These are phyloP conservation scores for Emmonsiellopsis sp. DNA, from an alignment of 2,329 filamentous ascomycete species.

Conservation along the genomic window DNA sequence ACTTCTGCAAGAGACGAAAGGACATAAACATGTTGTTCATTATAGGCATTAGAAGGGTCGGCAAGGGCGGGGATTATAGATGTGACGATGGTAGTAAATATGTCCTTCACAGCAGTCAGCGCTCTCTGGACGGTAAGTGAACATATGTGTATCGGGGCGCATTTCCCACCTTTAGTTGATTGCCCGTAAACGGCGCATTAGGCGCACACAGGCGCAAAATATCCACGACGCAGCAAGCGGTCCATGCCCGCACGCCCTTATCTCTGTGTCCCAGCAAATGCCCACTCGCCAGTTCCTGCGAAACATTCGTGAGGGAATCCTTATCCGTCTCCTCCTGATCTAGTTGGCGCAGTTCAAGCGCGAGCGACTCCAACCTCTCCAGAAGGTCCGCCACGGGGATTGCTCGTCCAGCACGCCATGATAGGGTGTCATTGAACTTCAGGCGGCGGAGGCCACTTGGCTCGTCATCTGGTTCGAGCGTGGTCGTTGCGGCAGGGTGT, in stretches of 20 bases:
- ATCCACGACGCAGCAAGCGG: slow-evolving; percentile 83
- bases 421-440: slow-evolving; percentile 73
- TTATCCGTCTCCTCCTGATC: slow-evolving; percentile 80
- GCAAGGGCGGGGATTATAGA: slow-evolving; percentile 76
- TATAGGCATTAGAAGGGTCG: slow-evolving; percentile 81
- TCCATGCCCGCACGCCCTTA: slow-evolving; percentile 80
- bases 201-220: slow-evolving; percentile 88
- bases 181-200: slow-evolving; percentile 82
- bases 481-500: slow-evolving; percentile 21
- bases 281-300: slow-evolving; percentile 71
- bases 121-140: slow-evolving; percentile 8
- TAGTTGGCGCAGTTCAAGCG: slow-evolving; percentile 71
- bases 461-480: slow-evolving; percentile 21
- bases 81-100: slow-evolving; percentile 81
- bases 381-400: slow-evolving; percentile 78
- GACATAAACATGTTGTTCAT: slow-evolving; percentile 86
- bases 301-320: slow-evolving; percentile 72
- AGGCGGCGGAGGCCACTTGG: slow-evolving; percentile 38
- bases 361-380: slow-evolving; percentile 67
- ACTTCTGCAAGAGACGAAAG: slow-evolving; percentile 81
- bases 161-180: slow-evolving; percentile 70
- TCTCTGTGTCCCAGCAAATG: slow-evolving; percentile 88
- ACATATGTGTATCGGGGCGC: slow-evolving; percentile 7
- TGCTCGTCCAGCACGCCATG: slow-evolving; percentile 84
- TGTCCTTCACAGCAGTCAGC: slow-evolving; percentile 51